Base-by-base conservation (phyloP, 192 early-diverging fungal genomes). In the Coemansia sp. region DNA sequence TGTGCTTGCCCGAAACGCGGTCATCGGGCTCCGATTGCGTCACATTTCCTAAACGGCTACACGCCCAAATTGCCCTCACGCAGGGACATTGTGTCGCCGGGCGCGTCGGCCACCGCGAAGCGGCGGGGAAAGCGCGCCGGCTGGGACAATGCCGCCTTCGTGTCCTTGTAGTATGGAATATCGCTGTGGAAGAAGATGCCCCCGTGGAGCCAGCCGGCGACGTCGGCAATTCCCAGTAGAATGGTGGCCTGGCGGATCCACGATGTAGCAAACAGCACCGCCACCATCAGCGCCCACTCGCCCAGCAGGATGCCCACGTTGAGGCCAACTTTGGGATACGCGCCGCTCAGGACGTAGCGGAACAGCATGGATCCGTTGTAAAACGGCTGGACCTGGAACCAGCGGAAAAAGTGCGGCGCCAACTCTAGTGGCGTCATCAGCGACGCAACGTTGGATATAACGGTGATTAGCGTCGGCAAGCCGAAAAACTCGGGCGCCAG, bases 301-400 rank as follows among this genome's bases (percentile, higher is more conserved):
- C 63, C 76, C 53, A 81, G 48, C 19, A 81, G 31, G 12, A 81
- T 62, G 5, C 63, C 66, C 8, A 79, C 10, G 20, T 75, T 75
- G 38, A 54, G 55, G 8, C 43, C 64, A 9, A 78, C 31, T 4
- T 52, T 52, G 2, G 74, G 64, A 35, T 70, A 76, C 1, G 58
- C 67, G 22, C 72, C 76, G 54, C 67, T 79, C 12, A 73, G 56
- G 5, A 78, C 50, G 36, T 58, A 64, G 0, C 66, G 54, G 9
- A 54, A 56, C n/a, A 79, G 60, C 35, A 65, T 65, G 3, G 75
- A 56, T 6, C 69, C 80, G 28, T 81, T 81, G 39, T 64, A 62
- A 53, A 79, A 81, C 1, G 80, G 80, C 55, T 75, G 60, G 20
- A 68, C 61, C 15, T 70, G 71, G 34, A 70, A 45, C 45, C 59